Conservation (phyloP, 108 stramenopile species). For the Cyclotella sp. region DNA sequence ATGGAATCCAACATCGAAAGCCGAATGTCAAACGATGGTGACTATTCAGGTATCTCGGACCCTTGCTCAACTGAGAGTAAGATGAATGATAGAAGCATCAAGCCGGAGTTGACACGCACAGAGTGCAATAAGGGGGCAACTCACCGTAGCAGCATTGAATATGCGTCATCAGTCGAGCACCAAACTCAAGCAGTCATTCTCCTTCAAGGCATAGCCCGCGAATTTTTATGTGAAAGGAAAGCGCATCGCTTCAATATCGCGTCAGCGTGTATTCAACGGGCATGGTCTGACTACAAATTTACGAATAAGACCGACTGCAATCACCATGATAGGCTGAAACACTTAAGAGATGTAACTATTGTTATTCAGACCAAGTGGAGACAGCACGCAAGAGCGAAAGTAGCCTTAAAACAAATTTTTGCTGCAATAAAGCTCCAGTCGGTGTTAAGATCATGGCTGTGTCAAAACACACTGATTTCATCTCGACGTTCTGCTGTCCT, state of each 20-base stretch:
- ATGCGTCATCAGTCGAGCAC: neutral
- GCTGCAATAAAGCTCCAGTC: constrained; percentile 22
- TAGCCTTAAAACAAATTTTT: neutral
- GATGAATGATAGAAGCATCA: too few relatives aligned
- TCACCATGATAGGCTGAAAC: neutral
- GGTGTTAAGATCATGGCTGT: constrained; percentile 11
- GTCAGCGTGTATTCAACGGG: neutral
- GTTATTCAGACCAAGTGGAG: constrained; percentile 14
- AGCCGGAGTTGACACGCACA: too few relatives aligned
- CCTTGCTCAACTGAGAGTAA: too few relatives aligned
- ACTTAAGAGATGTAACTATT: neutral
- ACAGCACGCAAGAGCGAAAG: neutral
- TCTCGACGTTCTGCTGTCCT: neutral
- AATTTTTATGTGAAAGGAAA: neutral
- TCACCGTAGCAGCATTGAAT: neutral
- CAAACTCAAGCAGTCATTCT: neutral
- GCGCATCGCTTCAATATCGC: neutral
- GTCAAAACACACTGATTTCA: neutral
- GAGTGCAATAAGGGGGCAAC: too few relatives aligned
- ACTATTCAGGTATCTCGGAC: too few relatives aligned
- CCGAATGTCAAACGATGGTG: too few relatives aligned
- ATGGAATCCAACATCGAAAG: too few relatives aligned
- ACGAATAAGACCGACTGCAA: neutral
- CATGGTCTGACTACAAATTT: constrained; percentile 2
- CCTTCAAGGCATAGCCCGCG: constrained; percentile 2